These are phyloP conservation scores for Colletotrichum sublineola DNA, from an alignment of 2,329 filamentous ascomycete genomes.

Conservation along the genomic window DNA sequence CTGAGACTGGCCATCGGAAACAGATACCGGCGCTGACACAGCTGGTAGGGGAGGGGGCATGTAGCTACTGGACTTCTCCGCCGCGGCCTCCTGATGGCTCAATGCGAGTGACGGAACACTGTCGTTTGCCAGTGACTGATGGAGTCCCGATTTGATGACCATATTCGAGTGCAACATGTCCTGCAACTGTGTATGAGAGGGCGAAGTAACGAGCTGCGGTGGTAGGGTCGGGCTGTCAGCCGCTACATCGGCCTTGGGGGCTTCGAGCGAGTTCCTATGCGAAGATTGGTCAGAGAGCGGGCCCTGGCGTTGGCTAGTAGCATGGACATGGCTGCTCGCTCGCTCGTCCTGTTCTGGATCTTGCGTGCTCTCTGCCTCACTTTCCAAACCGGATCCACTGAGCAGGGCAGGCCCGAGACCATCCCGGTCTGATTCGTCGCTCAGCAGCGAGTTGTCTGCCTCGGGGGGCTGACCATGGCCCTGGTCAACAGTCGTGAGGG, in stretches of 20 bases:
- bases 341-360: constrained; percentile 63
- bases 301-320: constrained; percentile 55
- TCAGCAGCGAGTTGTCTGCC: constrained; percentile 42
- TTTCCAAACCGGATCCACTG: constrained; percentile 51
- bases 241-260: constrained; percentile 51
- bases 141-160: constrained; percentile 67
- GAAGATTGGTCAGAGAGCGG: constrained; percentile 68
- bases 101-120: constrained; percentile 68
- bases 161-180: constrained; percentile 73
- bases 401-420: constrained; percentile 56
- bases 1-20: constrained; percentile 53
- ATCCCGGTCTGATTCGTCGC: constrained; percentile 51
- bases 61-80: constrained; percentile 54
- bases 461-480: constrained; percentile 43
- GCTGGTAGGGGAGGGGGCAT: constrained; percentile 48
- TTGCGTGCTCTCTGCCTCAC: constrained; percentile 60
- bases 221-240: constrained; percentile 75
- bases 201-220: constrained; percentile 61
- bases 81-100: constrained; percentile 62
- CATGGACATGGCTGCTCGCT: constrained; percentile 54
- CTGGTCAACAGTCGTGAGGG: constrained; percentile 40
- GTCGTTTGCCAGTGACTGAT: constrained; percentile 69
- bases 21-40: constrained; percentile 30
- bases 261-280: constrained; percentile 56
- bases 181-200: constrained; percentile 69